Evolutionary conservation across 306 rosid genomes (phyloP).

Genomic region (Vicia villosa): DNA sequence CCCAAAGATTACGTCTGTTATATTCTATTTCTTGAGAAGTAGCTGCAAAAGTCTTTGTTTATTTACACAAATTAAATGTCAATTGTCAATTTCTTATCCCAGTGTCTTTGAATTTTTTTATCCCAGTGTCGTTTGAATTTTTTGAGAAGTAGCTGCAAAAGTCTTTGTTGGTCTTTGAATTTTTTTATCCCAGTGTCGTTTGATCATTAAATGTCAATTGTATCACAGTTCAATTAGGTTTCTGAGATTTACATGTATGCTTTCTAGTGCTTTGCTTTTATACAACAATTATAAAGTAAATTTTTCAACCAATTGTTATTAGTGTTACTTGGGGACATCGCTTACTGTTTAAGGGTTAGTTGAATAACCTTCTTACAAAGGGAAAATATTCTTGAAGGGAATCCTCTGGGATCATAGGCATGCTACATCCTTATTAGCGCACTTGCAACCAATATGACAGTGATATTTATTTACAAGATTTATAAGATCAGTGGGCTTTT

Average conservation of each 20-base stretch:
- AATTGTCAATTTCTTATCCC: too few species aligned
- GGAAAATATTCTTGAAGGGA: not conserved
- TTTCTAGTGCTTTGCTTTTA: constrained; percentile 17
- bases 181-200: constrained; percentile 17
- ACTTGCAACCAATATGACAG: constrained; percentile 17
- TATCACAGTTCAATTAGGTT: constrained; percentile 25
- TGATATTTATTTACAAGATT: constrained; percentile 11
- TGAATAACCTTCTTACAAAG: not conserved
- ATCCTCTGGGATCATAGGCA: constrained; percentile 20
- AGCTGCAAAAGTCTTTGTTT: constrained; percentile 5
- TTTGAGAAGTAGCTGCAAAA: not conserved
- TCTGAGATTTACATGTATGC: constrained; percentile 21
- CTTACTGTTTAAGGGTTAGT: constrained; percentile 4
- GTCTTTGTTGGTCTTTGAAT: constrained; percentile 13
- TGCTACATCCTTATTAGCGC: constrained; percentile 16
- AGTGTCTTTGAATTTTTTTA: too few species aligned
- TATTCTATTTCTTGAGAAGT: constrained; percentile 13
- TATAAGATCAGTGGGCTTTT: constrained; percentile 1
- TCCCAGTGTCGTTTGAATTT: too few species aligned
- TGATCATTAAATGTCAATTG: constrained; percentile 22
- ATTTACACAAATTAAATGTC: too few species aligned
- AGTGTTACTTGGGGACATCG: constrained; percentile 13
- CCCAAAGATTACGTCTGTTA: not conserved
- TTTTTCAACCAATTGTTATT: constrained; percentile 12
- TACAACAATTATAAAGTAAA: constrained; percentile 3